Evolutionary conservation across 1,139 yeast species (phyloP).

Genomic region (Debaryomycetaceae sp.): DNA sequence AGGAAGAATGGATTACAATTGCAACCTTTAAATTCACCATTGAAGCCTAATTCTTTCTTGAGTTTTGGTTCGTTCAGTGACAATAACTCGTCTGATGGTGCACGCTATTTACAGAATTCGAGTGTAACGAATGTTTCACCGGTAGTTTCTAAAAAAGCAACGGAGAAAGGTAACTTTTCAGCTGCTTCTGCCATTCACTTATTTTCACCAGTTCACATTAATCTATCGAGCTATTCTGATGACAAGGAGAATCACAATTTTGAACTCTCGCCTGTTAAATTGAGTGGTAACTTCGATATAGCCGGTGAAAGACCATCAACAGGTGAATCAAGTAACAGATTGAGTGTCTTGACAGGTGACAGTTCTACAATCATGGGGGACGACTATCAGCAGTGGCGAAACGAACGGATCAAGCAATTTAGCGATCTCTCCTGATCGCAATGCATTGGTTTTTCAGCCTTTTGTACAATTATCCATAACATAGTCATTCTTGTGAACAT

Average conservation of each 20-base stretch:
- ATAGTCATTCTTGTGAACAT: neutral
- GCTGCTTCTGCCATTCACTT: neutral
- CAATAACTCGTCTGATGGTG: constrained; percentile 5
- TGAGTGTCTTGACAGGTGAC: constrained; percentile 26
- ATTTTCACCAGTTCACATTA: neutral
- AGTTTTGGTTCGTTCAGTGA: constrained; percentile 3
- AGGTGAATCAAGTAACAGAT: constrained; percentile 10
- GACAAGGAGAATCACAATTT: constrained; percentile 14
- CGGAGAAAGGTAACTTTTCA: neutral
- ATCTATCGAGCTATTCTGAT: constrained; percentile 1
- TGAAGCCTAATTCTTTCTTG: constrained; percentile 10
- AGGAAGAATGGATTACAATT: constrained; percentile 12
- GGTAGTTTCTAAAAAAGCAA: constrained; percentile 9
- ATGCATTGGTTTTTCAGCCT: neutral
- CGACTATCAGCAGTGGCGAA: constrained; percentile 42
- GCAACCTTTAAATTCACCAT: constrained; percentile 31
- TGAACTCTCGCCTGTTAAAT: constrained; percentile 22
- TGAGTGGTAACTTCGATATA: constrained; percentile 6
- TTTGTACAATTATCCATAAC: neutral
- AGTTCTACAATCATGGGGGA: constrained; percentile 41
- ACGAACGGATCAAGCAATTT: constrained; percentile 34
- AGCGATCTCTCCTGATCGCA: constrained; percentile 10
- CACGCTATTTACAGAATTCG: constrained; percentile 7
- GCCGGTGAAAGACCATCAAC: constrained; percentile 12
- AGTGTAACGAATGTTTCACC: constrained; percentile 17